Base-by-base conservation (phyloP, 306 rosid genomes). In the Trifolium subterraneum region DNA sequence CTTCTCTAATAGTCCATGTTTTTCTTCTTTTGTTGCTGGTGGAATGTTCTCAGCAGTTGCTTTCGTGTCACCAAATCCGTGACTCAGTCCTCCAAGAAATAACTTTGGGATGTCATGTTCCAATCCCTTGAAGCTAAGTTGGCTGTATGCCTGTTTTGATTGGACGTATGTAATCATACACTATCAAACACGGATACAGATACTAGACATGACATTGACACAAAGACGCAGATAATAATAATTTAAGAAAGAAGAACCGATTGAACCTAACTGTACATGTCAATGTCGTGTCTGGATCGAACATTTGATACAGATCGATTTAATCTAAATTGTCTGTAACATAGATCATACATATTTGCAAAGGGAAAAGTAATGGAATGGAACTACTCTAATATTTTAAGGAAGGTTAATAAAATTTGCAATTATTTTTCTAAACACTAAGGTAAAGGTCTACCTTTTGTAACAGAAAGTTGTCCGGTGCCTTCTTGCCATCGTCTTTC, bases 1-100 rank as follows among this genome's bases (percentile, higher is more conserved):
- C 82, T 82, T 92, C 65, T 64, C 77, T 63, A 88, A 44, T 7
- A 86, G 8, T 7, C 86, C 88, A 71, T 83, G 70, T 86, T 90
- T 94, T 64, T 79, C 75, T 84, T 88, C 97, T 79, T 87, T 90
- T 5, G 72, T 45, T 64, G 84, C 87, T 1, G 89, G 87, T 33
- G 86, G 78, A 18, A 72, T 25, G 71, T 94, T 92, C 55, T 80
- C 77, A 0, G 83, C 66, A 0, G 99, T 92, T 58, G 99, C 90
- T 29, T 68, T 79, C 71, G 71, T 59, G 92, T 90, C 87, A 66
- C 99, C 97, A 50, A 94, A 94, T 25, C 90, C 97, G 33, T 79
- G 36, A 27, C 86, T 86, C 39, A 90, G 60, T 47, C 86, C 87
- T 71, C 97, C 95, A 7, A 92, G 86, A 81, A 83, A 55, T 48